phyloP scores from a whole-genome alignment of 805 yeast genomes.

The Pichia insulana region DNA sequence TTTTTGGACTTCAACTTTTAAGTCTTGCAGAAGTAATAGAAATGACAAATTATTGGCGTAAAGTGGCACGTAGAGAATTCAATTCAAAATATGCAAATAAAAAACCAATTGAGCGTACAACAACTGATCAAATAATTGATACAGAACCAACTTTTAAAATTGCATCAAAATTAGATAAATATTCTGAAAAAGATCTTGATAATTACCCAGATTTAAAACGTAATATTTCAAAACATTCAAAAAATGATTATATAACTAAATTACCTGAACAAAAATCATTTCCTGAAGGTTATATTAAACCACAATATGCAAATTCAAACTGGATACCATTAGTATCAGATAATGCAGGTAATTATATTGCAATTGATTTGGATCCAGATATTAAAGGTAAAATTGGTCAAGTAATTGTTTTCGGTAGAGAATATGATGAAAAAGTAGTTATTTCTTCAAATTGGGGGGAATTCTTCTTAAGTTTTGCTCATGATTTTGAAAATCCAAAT shows the following conservation, averaged over 20 bases:
- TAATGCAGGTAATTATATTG: conserved; percentile 80
- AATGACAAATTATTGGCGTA: conserved; percentile 77
- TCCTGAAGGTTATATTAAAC: conserved; percentile 65
- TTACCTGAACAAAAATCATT: conserved; percentile 50
- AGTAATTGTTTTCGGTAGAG: conserved; percentile 84
- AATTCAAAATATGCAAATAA: background rate
- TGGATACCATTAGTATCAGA: conserved; percentile 91
- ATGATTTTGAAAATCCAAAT: conserved; percentile 36
- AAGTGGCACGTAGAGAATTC: conserved; percentile 35
- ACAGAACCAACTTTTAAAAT: conserved; percentile 16
- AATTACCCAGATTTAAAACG: conserved; percentile 20
- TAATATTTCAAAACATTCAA: conserved; percentile 17
- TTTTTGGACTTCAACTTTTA: conserved; percentile 73
- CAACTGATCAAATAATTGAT: conserved; percentile 5
- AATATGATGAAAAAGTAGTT: conserved; percentile 77
- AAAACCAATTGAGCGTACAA: background rate
- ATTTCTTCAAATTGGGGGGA: conserved; percentile 84
- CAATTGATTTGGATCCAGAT: conserved; percentile 76
- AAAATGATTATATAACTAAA: conserved; percentile 29
- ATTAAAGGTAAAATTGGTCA: conserved; percentile 71
- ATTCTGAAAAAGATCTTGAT: conserved; percentile 13
- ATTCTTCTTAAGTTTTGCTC: conserved; percentile 68
- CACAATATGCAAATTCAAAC: conserved; percentile 66
- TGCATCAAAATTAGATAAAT: conserved; percentile 11
- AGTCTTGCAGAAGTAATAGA: conserved; percentile 67